Base-by-base conservation (phyloP, 306 rosid species). In the Glycine soja region DNA sequence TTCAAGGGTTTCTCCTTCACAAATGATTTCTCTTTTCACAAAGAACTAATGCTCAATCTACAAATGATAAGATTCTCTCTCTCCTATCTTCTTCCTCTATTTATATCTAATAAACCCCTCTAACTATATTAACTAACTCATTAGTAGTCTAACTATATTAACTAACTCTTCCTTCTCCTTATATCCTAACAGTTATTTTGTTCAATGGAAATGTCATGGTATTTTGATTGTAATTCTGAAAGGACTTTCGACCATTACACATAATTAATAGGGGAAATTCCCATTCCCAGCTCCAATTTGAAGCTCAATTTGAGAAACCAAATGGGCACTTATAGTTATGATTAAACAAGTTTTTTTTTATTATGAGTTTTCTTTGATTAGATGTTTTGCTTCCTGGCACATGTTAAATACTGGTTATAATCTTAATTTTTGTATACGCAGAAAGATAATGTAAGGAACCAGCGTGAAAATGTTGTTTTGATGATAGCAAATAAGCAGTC, bases 401-500 rank as follows among this genome's bases (percentile, higher is more conserved):
- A 75, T 77, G 76, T 40, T 64, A 5, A 80, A 53, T 42, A 43
- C 15, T 78, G 52, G 64, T 70, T 18, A 19, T 54, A 32, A 58
- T 52, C 15, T 13, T 51, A 58, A 18, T 64, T 69, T 62, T 61
- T 57, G 8, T 74, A 56, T 13, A 50, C 87, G 84, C 97, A 95
- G 99, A 87, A 82, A 87, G 98, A 93, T 90, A 93, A 95, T 71
- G 70, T 89, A 75, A 84, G 96, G 82, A 95, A 95, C 84, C 98
- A 95, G 87, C 94, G 97, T 78, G 99, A 95, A 87, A 87, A 91
- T 85, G 85, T 95, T 85, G 88, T 95, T 78, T 88, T 95, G 85
- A 84, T 89, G 88, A 75, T 95, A 85, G 97, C 99, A 53, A 95
- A 95, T 89, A 91, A 94, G 9, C 99, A 95, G 70, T 87, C 97